Evolutionary conservation across 2,329 filamentous ascomycete species (phyloP).

Genomic region (Aspergillus glaucus): DNA sequence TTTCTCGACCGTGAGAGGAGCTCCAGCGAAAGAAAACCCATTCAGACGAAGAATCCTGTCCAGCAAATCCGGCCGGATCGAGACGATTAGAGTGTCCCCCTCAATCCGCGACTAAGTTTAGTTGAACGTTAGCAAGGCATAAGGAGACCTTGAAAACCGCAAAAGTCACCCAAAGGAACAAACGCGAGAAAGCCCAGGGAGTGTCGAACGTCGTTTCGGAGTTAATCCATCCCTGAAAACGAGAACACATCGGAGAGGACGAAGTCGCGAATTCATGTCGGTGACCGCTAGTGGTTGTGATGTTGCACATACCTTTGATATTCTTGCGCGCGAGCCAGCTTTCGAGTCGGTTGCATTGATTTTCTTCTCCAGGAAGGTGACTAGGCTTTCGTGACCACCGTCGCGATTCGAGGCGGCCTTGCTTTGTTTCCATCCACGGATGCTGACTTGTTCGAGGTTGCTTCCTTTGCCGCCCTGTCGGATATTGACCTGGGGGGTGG

Average conservation of each 20-base stretch:
- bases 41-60: slow-evolving; percentile 62
- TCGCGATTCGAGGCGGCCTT: slow-evolving; percentile 62
- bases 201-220: slow-evolving; percentile 38
- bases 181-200: slow-evolving; percentile 23
- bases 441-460: slow-evolving; percentile 30
- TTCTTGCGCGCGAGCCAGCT: slow-evolving; percentile 51
- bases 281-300: slow-evolving; percentile 33
- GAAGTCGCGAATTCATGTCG: slow-evolving; percentile 31
- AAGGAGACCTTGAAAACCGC: slow-evolving; percentile 39
- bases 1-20: slow-evolving; percentile 50
- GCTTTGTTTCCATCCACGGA: slow-evolving; percentile 62
- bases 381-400: slow-evolving; percentile 58
- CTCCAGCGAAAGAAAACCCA: slow-evolving; percentile 62
- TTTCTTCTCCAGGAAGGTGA: slow-evolving; percentile 67
- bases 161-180: slow-evolving; percentile 31
- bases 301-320: slow-evolving; percentile 69
- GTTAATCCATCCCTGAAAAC: slow-evolving; percentile 36
- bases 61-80: slow-evolving; percentile 58
- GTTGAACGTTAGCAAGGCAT: slow-evolving; percentile 60
- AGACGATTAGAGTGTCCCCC: slow-evolving; percentile 64
- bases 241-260: slow-evolving; percentile 33
- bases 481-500: slow-evolving; percentile 32
- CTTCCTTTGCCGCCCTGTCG: slow-evolving; percentile 28
- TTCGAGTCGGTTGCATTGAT: slow-evolving; percentile 49
- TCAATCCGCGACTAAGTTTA: slow-evolving; percentile 59